These are phyloP conservation scores for Heliosperma pusillum DNA, from an alignment of 148 eudicot genomes.

Conservation along the genomic window DNA sequence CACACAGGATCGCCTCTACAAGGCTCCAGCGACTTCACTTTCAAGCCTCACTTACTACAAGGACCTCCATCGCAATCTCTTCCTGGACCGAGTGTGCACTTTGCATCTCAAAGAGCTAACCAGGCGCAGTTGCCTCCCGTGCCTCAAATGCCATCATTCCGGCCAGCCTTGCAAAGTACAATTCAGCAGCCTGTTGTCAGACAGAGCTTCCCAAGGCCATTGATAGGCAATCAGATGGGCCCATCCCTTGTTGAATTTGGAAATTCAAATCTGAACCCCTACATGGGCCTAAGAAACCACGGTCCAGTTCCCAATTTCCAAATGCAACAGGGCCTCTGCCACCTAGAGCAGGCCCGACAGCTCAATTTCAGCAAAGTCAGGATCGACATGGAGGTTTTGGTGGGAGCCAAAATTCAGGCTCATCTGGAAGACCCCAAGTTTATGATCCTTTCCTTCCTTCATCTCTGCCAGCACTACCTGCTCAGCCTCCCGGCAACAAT, in stretches of 20 bases:
- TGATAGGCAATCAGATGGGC: conserved; percentile 43
- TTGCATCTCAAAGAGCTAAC: conserved; percentile 36
- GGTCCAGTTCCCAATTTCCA: conserved; percentile 33
- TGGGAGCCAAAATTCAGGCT: conserved; percentile 37
- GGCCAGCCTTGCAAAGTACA: conserved; percentile 35
- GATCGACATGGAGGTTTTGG: conserved; percentile 34
- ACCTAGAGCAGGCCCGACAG: conserved; percentile 39
- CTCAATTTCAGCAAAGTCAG: conserved; percentile 46
- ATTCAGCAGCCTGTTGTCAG: conserved; percentile 31
- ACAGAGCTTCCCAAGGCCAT: conserved; percentile 54
- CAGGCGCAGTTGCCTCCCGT: conserved; percentile 34
- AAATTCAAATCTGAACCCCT: conserved; percentile 31
- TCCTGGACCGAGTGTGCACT: conserved; percentile 38
- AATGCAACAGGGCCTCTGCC: conserved; percentile 41
- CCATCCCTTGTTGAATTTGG: conserved; percentile 38
- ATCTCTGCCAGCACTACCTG: conserved; percentile 31
- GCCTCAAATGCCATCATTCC: conserved; percentile 50
- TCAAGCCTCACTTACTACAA: conserved; percentile 60
- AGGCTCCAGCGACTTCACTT: conserved; percentile 64
- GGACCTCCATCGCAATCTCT: conserved; percentile 36
- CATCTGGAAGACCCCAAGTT: conserved; percentile 51
- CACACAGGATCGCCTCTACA: conserved; percentile 36
- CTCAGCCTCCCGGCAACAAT: conserved; percentile 39
- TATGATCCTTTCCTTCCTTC: conserved; percentile 91
- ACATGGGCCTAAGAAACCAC: conserved; percentile 52